Evolutionary conservation across 1,284 basidiomycete species (phyloP), one percentile per base, ranked within the genome.

Genomic region (Rhodotorula sp.): DNA sequence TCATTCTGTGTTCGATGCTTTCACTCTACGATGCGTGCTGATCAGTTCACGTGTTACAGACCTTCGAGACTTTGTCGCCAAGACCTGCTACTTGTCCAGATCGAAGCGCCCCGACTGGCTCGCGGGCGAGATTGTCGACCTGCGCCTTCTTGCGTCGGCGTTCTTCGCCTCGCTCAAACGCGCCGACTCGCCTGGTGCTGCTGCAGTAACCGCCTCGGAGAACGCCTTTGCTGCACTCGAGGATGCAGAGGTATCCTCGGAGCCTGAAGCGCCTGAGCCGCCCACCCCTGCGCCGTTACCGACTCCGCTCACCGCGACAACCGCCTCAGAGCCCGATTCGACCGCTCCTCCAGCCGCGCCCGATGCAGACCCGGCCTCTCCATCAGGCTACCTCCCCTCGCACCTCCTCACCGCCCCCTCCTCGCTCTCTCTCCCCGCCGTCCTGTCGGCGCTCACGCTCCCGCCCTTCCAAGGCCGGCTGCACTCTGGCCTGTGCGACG

Each of bases 401-500:
- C 67, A 71, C 27, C 72, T 64, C 46, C 68, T 77, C 68, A 54
- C 57, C 72, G 52, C 75, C 63, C 49, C 79, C 69, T 9, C 78
- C 65, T 23, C 79, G 70, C 61, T 80, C 61, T 81, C 79, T 23
- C 81, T 84, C 44, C 72, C 78, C 1, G 81, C 79, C 2, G 81
- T 83, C 76, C 70, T 84, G 19, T 67, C 72, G n/a, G 77, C 77
- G 12, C 77, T 84, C 3, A 78, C 85, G 8, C 70, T 84, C 48
- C 80, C 81, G 0, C 76, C 77, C 3, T 97, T 97, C 78, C 83
- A 89, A 80, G 93, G 93, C 21, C 86, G 91, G 76, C 86, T 88
- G 72, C 93, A 97, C 81, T 89, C 88, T 77, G 93, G 93, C 27
- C 90, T 95, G 55, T 91, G 93, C 81, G 93, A 97, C 81, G 87